Percentiles rank a stretch among this genome's conserved stretches.
phyloP scores from a whole-genome alignment of 73 alveolate genomes.

The Urostyla sp. region DNA sequence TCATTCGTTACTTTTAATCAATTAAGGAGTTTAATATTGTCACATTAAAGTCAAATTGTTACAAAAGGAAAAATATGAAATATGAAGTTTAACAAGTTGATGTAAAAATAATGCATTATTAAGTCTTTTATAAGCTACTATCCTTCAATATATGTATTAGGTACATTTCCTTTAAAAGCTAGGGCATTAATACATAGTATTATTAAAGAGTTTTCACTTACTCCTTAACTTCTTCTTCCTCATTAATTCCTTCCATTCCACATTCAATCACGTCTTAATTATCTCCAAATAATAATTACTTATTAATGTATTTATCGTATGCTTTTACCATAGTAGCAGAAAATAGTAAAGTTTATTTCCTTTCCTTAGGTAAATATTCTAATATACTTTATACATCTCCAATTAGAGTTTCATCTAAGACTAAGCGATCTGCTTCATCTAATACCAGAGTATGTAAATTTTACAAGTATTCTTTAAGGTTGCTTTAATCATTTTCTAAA shows the following conservation, averaged over 20 bases:
- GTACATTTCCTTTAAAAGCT: slow-evolving; percentile 91
- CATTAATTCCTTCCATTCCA: slow-evolving; percentile 71
- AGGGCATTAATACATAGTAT: slow-evolving; percentile 89
- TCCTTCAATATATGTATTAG: slow-evolving; percentile 82
- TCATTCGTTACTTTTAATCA: slow-evolving; percentile 56
- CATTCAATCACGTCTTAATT: slow-evolving; percentile 67
- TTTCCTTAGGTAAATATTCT: slow-evolving; percentile 69
- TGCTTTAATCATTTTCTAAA: slow-evolving; percentile 67
- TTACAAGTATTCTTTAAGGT: slow-evolving; percentile 74
- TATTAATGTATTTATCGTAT: slow-evolving; percentile 61
- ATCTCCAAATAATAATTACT: slow-evolving; percentile 40
- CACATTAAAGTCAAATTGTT: slow-evolving; percentile 61
- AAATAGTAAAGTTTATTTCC: slow-evolving; percentile 80
- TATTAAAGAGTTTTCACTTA: slow-evolving; percentile 81
- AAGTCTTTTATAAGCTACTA: slow-evolving; percentile 70
- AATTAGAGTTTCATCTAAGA: slow-evolving; percentile 84
- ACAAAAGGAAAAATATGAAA: slow-evolving; percentile 64
- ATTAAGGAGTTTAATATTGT: slow-evolving; percentile 67
- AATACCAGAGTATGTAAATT: slow-evolving; percentile 90
- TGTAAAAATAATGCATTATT: slow-evolving; percentile 87
- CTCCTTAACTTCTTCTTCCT: slow-evolving; percentile 65
- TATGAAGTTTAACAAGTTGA: slow-evolving; percentile 82
- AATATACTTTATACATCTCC: slow-evolving; percentile 78
- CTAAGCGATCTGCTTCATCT: slow-evolving; percentile 97
- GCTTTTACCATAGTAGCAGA: slow-evolving; percentile 82